These are phyloP conservation scores for Casaregolazyma suthepensis DNA, from an alignment of 1,139 yeast species.

Conservation along the genomic window DNA sequence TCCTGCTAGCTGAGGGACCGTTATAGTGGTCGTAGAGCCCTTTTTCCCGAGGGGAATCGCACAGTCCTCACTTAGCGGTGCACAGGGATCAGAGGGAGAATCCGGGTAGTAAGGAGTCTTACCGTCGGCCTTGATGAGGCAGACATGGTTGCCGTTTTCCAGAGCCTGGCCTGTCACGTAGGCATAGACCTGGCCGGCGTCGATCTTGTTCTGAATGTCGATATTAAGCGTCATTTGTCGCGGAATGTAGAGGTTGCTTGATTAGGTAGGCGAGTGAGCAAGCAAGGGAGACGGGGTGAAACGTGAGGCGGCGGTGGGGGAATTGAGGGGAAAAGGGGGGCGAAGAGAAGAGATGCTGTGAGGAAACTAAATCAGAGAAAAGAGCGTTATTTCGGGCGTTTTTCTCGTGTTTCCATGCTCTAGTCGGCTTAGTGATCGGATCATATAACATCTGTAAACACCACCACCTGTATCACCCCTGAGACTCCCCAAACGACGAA, in stretches of 20 bases:
- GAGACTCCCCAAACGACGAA: constrained; percentile 15
- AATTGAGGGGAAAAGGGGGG: background rate
- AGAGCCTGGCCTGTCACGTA: background rate
- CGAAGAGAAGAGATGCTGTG: background rate
- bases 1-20: background rate
- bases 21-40: background rate
- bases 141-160: background rate
- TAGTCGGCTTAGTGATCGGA: no score
- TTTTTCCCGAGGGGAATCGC: background rate
- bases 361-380: background rate
- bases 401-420: background rate
- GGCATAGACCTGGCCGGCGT: background rate
- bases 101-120: background rate
- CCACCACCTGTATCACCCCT: no score
- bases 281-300: background rate
- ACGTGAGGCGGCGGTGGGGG: background rate
- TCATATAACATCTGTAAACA: no score
- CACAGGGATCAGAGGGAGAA: background rate
- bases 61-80: background rate
- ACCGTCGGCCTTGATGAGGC: background rate
- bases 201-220: background rate
- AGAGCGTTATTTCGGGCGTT: background rate
- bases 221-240: background rate
- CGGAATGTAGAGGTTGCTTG: background rate
- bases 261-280: background rate